These are phyloP conservation scores for Dictyophora rubrovolvata DNA, from an alignment of 768 basidiomycete species.

Conservation along the genomic window DNA sequence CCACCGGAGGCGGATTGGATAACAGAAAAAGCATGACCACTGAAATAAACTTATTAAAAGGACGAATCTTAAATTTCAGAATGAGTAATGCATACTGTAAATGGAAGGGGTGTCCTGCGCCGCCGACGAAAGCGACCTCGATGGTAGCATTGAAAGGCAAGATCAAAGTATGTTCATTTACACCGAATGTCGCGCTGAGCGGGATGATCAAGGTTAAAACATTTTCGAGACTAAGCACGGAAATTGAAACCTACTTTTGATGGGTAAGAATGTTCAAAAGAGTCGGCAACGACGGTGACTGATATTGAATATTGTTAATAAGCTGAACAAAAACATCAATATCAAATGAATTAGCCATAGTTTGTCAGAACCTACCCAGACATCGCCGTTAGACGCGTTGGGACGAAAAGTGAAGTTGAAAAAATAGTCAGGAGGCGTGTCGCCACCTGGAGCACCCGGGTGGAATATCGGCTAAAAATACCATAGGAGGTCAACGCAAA, in stretches of 20 bases:
- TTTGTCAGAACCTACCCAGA: not conserved
- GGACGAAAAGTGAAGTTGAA: slow-evolving; percentile 3
- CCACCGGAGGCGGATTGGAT: slow-evolving; percentile 24
- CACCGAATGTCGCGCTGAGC: not conserved
- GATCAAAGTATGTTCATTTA: not conserved
- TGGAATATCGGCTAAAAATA: slow-evolving; percentile 14
- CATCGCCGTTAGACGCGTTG: not conserved
- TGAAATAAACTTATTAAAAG: not conserved
- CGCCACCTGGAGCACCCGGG: slow-evolving; percentile 9
- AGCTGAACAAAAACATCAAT: not conserved
- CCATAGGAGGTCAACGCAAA: slow-evolving; percentile 9
- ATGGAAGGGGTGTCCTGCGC: slow-evolving; percentile 1
- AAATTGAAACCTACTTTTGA: not conserved
- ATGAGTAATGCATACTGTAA: not conserved
- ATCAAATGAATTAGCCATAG: not conserved
- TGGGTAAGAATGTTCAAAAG: slow-evolving; percentile 4
- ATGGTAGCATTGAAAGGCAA: not conserved
- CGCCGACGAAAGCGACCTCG: slow-evolving; percentile 4
- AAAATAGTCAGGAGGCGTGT: not conserved
- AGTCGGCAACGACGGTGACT: slow-evolving; percentile 1
- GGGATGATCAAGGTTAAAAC: not conserved
- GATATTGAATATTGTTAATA: not conserved
- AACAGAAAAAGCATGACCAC: slow-evolving; percentile 23
- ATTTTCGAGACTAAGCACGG: not conserved
- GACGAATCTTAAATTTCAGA: not conserved